Evolutionary conservation across 257 asterid species (phyloP).

Genomic region (Avicennia marina): DNA sequence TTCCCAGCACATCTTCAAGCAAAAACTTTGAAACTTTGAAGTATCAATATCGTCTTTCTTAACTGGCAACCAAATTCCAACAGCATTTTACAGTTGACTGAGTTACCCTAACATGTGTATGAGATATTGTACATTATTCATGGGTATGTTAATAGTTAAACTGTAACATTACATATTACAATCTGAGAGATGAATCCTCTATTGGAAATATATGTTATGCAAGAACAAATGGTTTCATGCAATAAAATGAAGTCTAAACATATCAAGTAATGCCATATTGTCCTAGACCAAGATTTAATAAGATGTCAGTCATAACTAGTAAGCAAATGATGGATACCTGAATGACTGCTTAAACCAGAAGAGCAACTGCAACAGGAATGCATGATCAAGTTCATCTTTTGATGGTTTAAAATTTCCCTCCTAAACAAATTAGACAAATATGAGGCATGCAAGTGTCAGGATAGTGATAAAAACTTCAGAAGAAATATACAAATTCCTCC

Average conservation of each 20-base stretch:
- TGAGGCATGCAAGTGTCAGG: conserved; percentile 17
- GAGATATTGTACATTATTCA: conserved; percentile 9
- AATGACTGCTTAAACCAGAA: conserved; percentile 98
- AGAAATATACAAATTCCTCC: conserved; percentile 3
- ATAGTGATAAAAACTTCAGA: not conserved
- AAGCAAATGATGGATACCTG: conserved; percentile 43
- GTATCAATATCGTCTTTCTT: conserved; percentile 5
- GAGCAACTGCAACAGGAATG: conserved; percentile 88
- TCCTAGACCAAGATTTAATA: conserved; percentile 8
- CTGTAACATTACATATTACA: too few relatives aligned
- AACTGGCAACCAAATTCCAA: conserved; percentile 4
- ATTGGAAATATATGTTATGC: not conserved
- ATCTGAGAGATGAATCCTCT: conserved; percentile 12
- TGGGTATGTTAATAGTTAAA: conserved; percentile 3
- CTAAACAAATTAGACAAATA: conserved; percentile 35
- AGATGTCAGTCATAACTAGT: conserved; percentile 7
- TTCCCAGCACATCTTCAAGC: conserved; percentile 4
- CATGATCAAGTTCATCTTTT: conserved; percentile 72
- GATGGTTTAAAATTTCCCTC: conserved; percentile 77
- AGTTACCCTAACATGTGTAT: not conserved
- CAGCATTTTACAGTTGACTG: conserved; percentile 11
- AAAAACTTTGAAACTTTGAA: too few relatives aligned
- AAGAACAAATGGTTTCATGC: not conserved
- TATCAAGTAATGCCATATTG: not conserved
- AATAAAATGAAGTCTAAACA: conserved; percentile 13